phyloP scores from a whole-genome alignment of 768 basidiomycete species.

The Mycena chlorophos region DNA sequence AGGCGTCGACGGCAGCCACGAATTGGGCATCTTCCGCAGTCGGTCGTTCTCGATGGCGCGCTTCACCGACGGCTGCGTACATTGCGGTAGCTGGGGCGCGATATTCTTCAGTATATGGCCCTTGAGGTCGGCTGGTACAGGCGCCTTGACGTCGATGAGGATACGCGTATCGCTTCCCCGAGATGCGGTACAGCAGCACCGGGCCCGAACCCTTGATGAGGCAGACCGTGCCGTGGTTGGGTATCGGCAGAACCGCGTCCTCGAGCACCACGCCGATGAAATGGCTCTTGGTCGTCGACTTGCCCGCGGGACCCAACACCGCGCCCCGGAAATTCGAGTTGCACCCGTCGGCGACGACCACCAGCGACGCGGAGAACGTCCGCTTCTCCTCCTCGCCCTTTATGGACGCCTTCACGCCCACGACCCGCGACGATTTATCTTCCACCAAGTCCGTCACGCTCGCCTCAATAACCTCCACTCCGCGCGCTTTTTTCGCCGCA shows the following conservation, averaged over 20 bases:
- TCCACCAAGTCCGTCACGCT: slow-evolving; percentile 78
- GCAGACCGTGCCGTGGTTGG: slow-evolving; percentile 80
- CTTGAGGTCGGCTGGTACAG: slow-evolving; percentile 81
- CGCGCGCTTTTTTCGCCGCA: slow-evolving; percentile 56
- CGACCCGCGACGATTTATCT: slow-evolving; percentile 46
- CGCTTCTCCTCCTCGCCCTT: slow-evolving; percentile 42
- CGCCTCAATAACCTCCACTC: slow-evolving; percentile 83
- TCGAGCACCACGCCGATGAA: slow-evolving; percentile 87
- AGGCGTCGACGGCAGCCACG: slow-evolving; percentile 79
- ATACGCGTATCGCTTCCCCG: slow-evolving; percentile 86
- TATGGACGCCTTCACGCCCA: slow-evolving; percentile 64
- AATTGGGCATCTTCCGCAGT: slow-evolving; percentile 92
- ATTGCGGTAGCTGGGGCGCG: slow-evolving; percentile 76
- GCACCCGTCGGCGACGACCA: slow-evolving; percentile 91
- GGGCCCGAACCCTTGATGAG: slow-evolving; percentile 82
- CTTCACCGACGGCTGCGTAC: slow-evolving; percentile 65
- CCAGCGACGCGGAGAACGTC: slow-evolving; percentile 70
- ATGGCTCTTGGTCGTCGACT: slow-evolving; percentile 64
- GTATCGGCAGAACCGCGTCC: slow-evolving; percentile 70
- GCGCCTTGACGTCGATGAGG: slow-evolving; percentile 84
- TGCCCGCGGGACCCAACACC: slow-evolving; percentile 57
- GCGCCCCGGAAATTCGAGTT: slow-evolving; percentile 85
- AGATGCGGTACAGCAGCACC: slow-evolving; percentile 92
- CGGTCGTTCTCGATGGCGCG: slow-evolving; percentile 76
- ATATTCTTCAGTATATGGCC: slow-evolving; percentile 74